phyloP scores from a whole-genome alignment of 1,139 yeast genomes.

The Spencermartinsiella ligniputridi region DNA sequence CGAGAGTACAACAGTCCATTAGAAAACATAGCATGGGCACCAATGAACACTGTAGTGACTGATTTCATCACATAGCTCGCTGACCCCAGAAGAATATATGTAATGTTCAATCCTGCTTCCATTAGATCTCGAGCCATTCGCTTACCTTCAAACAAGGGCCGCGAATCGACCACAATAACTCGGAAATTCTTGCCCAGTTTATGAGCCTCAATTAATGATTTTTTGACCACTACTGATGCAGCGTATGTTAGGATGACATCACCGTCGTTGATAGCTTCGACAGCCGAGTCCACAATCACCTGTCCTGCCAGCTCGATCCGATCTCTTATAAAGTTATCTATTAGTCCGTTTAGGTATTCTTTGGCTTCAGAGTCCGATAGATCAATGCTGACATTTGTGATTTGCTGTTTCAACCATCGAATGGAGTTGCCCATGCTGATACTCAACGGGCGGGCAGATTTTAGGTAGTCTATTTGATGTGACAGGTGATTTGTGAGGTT shows the following conservation, averaged over 20 bases:
- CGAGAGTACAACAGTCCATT: constrained; percentile 91
- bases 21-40: constrained; percentile 96
- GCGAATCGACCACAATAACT: constrained; percentile 87
- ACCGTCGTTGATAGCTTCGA: constrained; percentile 69
- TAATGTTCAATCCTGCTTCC: constrained; percentile 53
- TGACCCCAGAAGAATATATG: constrained; percentile 76
- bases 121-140: constrained; percentile 62
- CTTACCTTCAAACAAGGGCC: constrained; percentile 94
- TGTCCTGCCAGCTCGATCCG: constrained; percentile 79
- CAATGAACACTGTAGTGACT: constrained; percentile 86
- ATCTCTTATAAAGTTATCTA: constrained; percentile 79
- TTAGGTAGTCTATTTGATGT: constrained; percentile 91
- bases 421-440: constrained; percentile 98
- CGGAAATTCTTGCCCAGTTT: constrained; percentile 63
- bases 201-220: constrained; percentile 67
- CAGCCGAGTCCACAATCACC: constrained; percentile 78
- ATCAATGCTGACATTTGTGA: constrained; percentile 66
- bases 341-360: constrained; percentile 55
- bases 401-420: constrained; percentile 94
- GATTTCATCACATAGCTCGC: constrained; percentile 74
- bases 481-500: constrained; percentile 84
- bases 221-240: constrained; percentile 76
- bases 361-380: constrained; percentile 72
- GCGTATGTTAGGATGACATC: constrained; percentile 86
- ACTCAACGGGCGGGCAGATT: constrained; percentile 86